Percentiles rank a stretch among this genome's conserved stretches.
These are phyloP conservation scores for Apiospora kogelbergensis DNA, from an alignment of 2,329 filamentous ascomycete genomes.

Conservation along the genomic window DNA sequence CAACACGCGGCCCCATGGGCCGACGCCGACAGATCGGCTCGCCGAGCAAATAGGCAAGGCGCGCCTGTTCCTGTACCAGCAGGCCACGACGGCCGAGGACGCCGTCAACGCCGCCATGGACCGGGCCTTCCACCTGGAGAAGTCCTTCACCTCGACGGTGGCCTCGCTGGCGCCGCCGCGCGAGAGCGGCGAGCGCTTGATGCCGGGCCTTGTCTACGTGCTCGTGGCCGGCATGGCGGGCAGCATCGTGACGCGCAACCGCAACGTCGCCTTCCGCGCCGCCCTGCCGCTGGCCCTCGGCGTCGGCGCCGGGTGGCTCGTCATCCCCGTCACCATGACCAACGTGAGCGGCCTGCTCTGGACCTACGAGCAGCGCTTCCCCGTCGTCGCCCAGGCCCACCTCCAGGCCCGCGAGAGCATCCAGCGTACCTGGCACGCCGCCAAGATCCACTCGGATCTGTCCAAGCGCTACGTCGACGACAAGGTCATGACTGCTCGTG, in stretches of 20 bases:
- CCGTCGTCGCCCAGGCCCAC: constrained; percentile 80
- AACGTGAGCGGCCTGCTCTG: constrained; percentile 86
- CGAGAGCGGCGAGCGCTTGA: constrained; percentile 82
- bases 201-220: constrained; percentile 90
- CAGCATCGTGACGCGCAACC: constrained; percentile 85
- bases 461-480: constrained; percentile 74
- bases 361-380: constrained; percentile 90
- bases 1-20: constrained; percentile 38
- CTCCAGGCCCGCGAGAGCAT: constrained; percentile 68
- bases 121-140: constrained; percentile 79
- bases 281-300: constrained; percentile 77
- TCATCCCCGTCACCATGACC: constrained; percentile 84
- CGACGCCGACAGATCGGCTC: constrained; percentile 86
- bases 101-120: constrained; percentile 81
- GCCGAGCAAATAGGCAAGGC: constrained; percentile 77
- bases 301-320: constrained; percentile 77
- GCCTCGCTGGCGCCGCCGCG: constrained; percentile 84
- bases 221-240: constrained; percentile 94
- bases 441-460: constrained; percentile 71
- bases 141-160: constrained; percentile 84
- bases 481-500: constrained; percentile 73
- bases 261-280: constrained; percentile 78
- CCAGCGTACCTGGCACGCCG: constrained; percentile 69
- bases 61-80: constrained; percentile 76
- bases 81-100: constrained; percentile 75